Evolutionary conservation across 2,329 filamentous ascomycete species (phyloP).

Genomic region (Sporothrix sp.): DNA sequence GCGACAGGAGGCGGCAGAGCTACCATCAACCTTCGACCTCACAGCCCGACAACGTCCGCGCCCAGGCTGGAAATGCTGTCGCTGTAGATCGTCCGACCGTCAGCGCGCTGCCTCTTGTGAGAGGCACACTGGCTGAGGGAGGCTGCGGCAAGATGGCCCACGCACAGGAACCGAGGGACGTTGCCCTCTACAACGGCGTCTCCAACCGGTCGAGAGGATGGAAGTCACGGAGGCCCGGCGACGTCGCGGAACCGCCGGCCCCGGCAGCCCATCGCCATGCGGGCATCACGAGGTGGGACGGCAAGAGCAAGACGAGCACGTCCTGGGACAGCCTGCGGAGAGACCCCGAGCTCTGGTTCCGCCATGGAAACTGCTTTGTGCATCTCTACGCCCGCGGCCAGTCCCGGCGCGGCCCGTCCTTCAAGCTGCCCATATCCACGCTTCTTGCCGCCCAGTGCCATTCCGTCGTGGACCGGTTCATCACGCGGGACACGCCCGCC

Average conservation of each 20-base stretch:
- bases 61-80: constrained; percentile 5
- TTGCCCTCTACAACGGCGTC: constrained; percentile 26
- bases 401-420: constrained; percentile 56
- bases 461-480: constrained; percentile 47
- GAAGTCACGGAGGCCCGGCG: constrained; percentile 27
- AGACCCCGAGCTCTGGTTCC: constrained; percentile 60
- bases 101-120: background rate
- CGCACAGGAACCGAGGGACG: constrained; percentile 6
- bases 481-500: constrained; percentile 27
- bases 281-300: constrained; percentile 43
- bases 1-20: background rate
- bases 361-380: constrained; percentile 58
- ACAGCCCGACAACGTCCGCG: no score
- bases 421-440: constrained; percentile 51
- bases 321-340: background rate
- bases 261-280: constrained; percentile 18
- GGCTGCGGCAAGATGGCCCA: constrained; percentile 6
- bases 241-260: constrained; percentile 21
- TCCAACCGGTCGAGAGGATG: constrained; percentile 27
- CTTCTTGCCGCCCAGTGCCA: constrained; percentile 50
- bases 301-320: constrained; percentile 26
- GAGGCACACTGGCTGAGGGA: background rate
- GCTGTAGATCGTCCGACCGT: background rate
- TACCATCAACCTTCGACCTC: background rate
- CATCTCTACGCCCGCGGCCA: constrained; percentile 58